Evolutionary conservation across 176 grass and related monocot species (phyloP).

Genomic region (Aegilops sharonensis): DNA sequence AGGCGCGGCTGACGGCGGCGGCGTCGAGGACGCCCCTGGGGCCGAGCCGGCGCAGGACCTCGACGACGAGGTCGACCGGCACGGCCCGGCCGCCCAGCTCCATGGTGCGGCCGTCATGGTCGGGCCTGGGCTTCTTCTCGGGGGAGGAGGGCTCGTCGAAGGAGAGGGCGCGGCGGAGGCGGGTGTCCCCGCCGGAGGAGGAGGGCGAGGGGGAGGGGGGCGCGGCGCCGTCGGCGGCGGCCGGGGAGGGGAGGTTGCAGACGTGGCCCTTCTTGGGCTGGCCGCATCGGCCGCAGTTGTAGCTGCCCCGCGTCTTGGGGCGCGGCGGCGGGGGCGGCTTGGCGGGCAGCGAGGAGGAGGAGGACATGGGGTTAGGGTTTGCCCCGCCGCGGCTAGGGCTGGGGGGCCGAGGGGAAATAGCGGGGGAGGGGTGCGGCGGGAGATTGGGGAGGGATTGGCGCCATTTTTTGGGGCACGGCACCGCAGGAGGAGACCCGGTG

Average conservation of each 20-base stretch:
- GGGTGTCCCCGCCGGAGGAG: slow-evolving; percentile 22
- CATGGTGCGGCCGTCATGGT: not conserved
- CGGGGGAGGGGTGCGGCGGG: not conserved
- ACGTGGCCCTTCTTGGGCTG: slow-evolving; percentile 95
- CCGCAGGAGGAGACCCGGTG: not conserved
- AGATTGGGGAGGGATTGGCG: slow-evolving; percentile 35
- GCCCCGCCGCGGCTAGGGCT: not conserved
- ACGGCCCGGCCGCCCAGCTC: slow-evolving; percentile 27
- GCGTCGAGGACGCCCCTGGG: slow-evolving; percentile 50
- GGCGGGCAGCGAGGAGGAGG: slow-evolving; percentile 38
- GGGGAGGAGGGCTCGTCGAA: slow-evolving; percentile 56
- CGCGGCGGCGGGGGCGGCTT: slow-evolving; percentile 28
- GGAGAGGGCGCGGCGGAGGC: slow-evolving; percentile 49
- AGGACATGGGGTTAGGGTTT: slow-evolving; percentile 37
- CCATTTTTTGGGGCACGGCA: slow-evolving; percentile 32
- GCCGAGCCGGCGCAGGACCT: slow-evolving; percentile 43
- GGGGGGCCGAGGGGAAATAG: slow-evolving; percentile 17
- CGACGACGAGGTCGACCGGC: slow-evolving; percentile 35
- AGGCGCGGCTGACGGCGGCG: slow-evolving; percentile 62
- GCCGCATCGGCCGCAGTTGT: slow-evolving; percentile 93
- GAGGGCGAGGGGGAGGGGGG: slow-evolving; percentile 29
- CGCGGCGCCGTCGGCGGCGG: slow-evolving; percentile 9
- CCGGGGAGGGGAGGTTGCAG: slow-evolving; percentile 35
- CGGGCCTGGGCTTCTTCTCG: slow-evolving; percentile 31
- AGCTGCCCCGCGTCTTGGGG: slow-evolving; percentile 83